Base-by-base conservation (phyloP, 2,329 filamentous ascomycete species). In the Aspergillus arachidicola region DNA sequence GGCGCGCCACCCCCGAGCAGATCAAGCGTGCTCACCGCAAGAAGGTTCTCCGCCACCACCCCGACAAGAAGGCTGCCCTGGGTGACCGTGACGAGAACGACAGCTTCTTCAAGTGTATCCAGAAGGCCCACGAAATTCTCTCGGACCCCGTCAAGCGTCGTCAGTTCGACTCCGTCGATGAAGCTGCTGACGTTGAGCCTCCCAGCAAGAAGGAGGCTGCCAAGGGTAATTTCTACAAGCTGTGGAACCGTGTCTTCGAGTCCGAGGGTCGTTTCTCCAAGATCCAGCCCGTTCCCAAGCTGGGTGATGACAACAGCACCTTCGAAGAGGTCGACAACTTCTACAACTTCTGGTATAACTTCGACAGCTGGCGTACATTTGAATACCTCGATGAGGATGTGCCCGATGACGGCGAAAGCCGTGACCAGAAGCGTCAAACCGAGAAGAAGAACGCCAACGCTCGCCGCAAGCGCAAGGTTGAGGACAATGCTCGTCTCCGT, bases 261-360 rank as follows among this genome's bases (percentile, higher is more conserved):
- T 85, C 93, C 46, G 95, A 99, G 83, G 91, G 83, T 14, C 93
- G 95, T 67, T 99, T 99, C 88, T 96, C 92, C 79, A 95, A 93
- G 81, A 85, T 81, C 65, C 92, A 96, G 77, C 94, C 94, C 7
- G 95, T 97, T 3, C 96, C 95, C 6, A 82, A 86, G 72, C 89
- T 99, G 63, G 95, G 95, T 66, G 87, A 92, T 75, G 92, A 92
- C 68, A 91, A 96, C 69, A 90, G 91, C 75, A 87, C 87, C 72
- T 92, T 94, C 81, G 92, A 96, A 76, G 90, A 97, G 10, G 95
- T 99, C 54, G 94, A 98, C 76, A 84, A 85, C 59, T 99, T 99
- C 81, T 99, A 99, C 87, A 97, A 99, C 86, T 99, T 98, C 85
- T 99, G 92, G 90, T 99, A 98, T 86, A 96, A 94, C 86, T 96